Evolutionary conservation across 306 rosid genomes (phyloP), one percentile per base, ranked within the genome.

Genomic region (Senna tora): DNA sequence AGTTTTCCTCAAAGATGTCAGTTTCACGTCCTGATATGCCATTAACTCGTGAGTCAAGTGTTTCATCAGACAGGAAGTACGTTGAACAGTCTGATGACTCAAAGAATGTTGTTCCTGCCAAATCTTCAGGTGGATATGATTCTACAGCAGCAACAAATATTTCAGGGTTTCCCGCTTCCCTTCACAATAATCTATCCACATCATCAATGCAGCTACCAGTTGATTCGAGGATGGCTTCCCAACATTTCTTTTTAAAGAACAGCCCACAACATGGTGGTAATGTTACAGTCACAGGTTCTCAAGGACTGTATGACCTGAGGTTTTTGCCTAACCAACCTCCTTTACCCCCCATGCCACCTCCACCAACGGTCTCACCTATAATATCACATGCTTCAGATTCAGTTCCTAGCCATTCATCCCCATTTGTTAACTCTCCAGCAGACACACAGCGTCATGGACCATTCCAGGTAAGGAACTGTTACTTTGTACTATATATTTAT

Each of bases 291-390:
- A n/a, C 91, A 46, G 88, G 90, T 42, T 85, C 93, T 83, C 92
- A 85, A 69, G 97, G 96, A 79, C 76, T 61, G 25, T 89, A 89
- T 82, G 99, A 94, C 73, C 95, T 75, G 67, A 88, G 97, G 66
- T 89, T 84, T 86, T 71, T 81, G 58, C 80, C 83, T 46, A 89
- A 80, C 85, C 99, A 91, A 80, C 99, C 99, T 71, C 99, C 97
- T 72, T 77, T 94, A 75, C 99, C 99, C 65, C 97, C 96, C 2
- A 84, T 89, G 91, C 99, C 95, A 2, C 99, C 96, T n/a, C 97
- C 97, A 25, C 84, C 80, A 56, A 85, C 93, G 15, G 77, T 81
- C 43, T 83, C 77, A 21, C 86, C 92, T 42, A 81, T 87, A 66
- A 80, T 91, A 55, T 79, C 87, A 3, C 96, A 87, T 75, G 75